Base-by-base conservation (phyloP, 768 basidiomycete genomes). In the Asterophora lycoperdoides region DNA sequence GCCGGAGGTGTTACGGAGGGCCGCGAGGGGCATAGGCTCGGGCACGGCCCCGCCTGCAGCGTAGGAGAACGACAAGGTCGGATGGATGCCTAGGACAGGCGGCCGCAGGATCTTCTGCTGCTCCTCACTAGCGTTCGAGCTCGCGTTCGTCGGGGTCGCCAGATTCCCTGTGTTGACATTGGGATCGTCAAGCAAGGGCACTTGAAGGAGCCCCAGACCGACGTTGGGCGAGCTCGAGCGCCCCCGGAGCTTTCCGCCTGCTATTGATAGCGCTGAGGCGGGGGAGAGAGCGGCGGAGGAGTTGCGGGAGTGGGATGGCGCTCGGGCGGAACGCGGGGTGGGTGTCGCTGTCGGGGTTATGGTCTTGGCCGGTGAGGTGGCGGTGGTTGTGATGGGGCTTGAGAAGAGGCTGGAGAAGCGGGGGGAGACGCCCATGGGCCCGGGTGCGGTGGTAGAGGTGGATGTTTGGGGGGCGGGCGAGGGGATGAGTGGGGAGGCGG, bases 71-170 rank as follows among this genome's bases (percentile, higher is more conserved):
- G 78, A 79, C 15, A 85, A 72, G 0, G 75, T 73, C 3, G 88
- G 77, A 52, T 88, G 82, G 41, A 89, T 79, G 18, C 87, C 89
- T 3, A 91, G 75, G 1, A 75, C 61, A 5, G 72, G 71, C 3
- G 73, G 74, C 1, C 74, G 67, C 2, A 64, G 48, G 18, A 58
- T 52, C 33, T 49, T 58, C 17, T 46, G 26, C 14, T 46, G 17
- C 15, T 30, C 36, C 20, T 51, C 51, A 11, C 46, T 56, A 7
- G 42, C 33, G 20, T 42, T 52, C 11, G 44, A 19, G 20, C 6
- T 20, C 30, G 34, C n/a, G 32, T 41, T 32, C 30, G 30, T 32
- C 30, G 30, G 48, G 32, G 39, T 23, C 51, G 10, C 40, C 18
- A 17, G 18, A 6, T 3, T 23, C 45, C 18, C 37, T 23, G n/a